Percentiles rank a stretch among this genome's conserved stretches.
These are phyloP conservation scores for Lophiotrema nucula DNA, from an alignment of 495 filamentous ascomycete species.

Conservation along the genomic window DNA sequence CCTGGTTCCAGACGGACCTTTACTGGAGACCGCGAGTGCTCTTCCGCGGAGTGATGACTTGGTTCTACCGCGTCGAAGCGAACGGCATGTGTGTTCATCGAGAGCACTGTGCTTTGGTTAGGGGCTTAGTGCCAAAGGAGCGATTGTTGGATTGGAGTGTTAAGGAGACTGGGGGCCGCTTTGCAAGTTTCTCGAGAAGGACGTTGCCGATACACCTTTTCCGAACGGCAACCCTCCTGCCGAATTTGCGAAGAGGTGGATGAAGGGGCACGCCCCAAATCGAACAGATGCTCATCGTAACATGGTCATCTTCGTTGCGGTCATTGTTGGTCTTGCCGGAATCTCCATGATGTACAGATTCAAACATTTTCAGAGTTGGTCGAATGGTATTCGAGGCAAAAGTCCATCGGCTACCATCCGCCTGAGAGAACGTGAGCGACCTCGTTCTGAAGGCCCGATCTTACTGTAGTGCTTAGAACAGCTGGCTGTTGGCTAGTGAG, in stretches of 20 bases:
- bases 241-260: not conserved
- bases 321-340: not conserved
- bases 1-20: not conserved
- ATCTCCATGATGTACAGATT: not conserved
- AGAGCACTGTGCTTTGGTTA: not conserved
- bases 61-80: not conserved
- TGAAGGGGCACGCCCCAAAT: not conserved
- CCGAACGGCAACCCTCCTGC: not conserved
- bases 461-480: too few species aligned
- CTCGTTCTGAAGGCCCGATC: too few species aligned
- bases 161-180: not conserved
- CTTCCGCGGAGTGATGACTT: not conserved
- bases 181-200: not conserved
- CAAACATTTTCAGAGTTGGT: not conserved
- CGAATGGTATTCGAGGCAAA: too few species aligned
- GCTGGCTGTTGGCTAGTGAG: constrained; percentile 6
- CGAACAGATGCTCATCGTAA: not conserved
- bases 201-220: not conserved
- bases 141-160: not conserved
- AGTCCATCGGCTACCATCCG: too few species aligned
- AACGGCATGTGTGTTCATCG: constrained; percentile 5
- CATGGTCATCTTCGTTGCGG: not conserved
- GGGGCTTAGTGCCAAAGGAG: not conserved
- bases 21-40: not conserved
- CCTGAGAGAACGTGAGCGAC: too few species aligned